Conservation (phyloP, 1,284 basidiomycete species). For the Rhodotorula sp. region DNA sequence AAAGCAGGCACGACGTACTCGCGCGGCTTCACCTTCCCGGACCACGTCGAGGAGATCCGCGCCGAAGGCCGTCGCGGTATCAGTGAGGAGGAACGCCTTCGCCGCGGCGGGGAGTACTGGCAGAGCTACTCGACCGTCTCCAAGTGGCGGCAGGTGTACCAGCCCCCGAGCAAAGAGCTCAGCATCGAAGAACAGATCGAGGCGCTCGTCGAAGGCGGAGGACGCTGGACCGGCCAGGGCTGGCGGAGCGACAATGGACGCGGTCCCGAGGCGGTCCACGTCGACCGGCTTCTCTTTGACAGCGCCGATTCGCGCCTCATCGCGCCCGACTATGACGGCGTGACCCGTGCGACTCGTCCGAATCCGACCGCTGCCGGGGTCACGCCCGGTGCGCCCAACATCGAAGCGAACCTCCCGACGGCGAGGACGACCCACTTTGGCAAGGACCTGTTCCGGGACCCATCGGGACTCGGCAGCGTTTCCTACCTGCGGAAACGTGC, state of each 20-base stretch:
- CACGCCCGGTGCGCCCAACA: constrained; percentile 33
- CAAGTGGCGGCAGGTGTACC: constrained; percentile 77
- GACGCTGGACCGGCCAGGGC: constrained; percentile 57
- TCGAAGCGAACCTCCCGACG: constrained; percentile 17
- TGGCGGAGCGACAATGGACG: constrained; percentile 40
- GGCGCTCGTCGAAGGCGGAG: constrained; percentile 82
- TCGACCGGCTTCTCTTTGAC: constrained; percentile 48
- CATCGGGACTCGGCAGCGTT: constrained; percentile 30
- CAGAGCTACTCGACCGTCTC: constrained; percentile 73
- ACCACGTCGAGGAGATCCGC: constrained; percentile 71
- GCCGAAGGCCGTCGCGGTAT: constrained; percentile 50
- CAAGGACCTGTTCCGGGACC: constrained; percentile 42
- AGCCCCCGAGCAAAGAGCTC: constrained; percentile 67
- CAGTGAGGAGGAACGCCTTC: constrained; percentile 46
- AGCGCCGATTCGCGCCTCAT: constrained; percentile 46
- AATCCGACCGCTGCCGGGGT: constrained; percentile 14
- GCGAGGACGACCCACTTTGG: constrained; percentile 40
- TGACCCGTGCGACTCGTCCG: background rate
- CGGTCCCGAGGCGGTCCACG: constrained; percentile 52
- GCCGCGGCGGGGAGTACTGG: constrained; percentile 43
- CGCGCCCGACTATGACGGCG: background rate
- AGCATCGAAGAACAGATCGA: constrained; percentile 75
- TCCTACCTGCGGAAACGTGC: constrained; percentile 20
- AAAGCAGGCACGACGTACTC: constrained; percentile 84
- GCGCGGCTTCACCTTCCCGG: constrained; percentile 96